These are phyloP conservation scores for Scortechinia acanthostroma DNA, from an alignment of 2,329 filamentous ascomycete species.

Conservation along the genomic window DNA sequence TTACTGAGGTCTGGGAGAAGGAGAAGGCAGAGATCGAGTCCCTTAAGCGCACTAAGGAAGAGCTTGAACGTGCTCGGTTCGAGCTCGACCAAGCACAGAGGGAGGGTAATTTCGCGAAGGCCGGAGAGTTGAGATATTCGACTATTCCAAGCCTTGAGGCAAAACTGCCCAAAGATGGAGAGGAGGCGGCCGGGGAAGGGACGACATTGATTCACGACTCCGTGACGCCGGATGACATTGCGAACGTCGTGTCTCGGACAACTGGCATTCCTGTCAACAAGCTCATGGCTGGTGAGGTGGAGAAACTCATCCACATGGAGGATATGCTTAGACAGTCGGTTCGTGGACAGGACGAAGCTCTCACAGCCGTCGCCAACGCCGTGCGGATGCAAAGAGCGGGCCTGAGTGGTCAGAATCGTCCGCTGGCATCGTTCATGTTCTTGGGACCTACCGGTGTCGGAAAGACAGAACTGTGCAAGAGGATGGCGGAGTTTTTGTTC, in stretches of 20 bases:
- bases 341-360: slow-evolving; percentile 86
- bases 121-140: slow-evolving; percentile 85
- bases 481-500: slow-evolving; percentile 87
- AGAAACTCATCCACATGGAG: slow-evolving; percentile 94
- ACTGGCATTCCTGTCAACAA: slow-evolving; percentile 92
- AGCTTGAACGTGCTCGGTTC: slow-evolving; percentile 77
- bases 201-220: slow-evolving; percentile 78
- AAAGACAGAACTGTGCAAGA: slow-evolving; percentile 96
- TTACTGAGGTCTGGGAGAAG: slow-evolving; percentile 83
- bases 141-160: slow-evolving; percentile 75
- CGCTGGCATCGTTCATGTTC: slow-evolving; percentile 94
- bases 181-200: slow-evolving; percentile 24
- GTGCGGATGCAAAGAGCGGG: slow-evolving; percentile 91
- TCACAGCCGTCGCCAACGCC: slow-evolving; percentile 83
- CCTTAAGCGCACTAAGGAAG: slow-evolving; percentile 79
- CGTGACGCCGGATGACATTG: slow-evolving; percentile 92
- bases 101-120: slow-evolving; percentile 79
- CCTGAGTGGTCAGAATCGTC: slow-evolving; percentile 82
- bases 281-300: slow-evolving; percentile 84
- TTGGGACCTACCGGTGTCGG: slow-evolving; percentile 92
- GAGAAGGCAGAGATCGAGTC: slow-evolving; percentile 79
- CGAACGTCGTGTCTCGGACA: slow-evolving; percentile 78
- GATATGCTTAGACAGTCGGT: slow-evolving; percentile 77
- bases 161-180: slow-evolving; percentile 71
- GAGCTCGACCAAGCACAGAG: slow-evolving; percentile 84